Evolutionary conservation across 441 rosid species (phyloP).

Genomic region (Populus hybrid): DNA sequence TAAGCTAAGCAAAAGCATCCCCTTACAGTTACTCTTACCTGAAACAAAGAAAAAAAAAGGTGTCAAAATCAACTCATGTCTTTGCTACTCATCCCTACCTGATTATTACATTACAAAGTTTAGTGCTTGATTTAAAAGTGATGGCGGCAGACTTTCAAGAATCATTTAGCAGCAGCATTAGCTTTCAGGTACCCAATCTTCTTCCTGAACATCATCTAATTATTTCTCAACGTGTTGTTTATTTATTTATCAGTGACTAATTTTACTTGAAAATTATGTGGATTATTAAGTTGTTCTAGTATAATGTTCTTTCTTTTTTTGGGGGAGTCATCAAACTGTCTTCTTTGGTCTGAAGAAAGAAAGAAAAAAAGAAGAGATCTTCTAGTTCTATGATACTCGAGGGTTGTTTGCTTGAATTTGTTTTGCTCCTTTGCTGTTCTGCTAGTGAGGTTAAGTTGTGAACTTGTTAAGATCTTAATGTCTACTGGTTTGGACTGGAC

Average conservation of each 20-base stretch:
- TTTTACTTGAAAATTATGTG: not conserved
- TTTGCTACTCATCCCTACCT: not conserved
- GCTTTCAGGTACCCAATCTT: slow-evolving; percentile 45
- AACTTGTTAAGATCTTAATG: not conserved
- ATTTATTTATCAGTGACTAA: not conserved
- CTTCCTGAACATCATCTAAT: not conserved
- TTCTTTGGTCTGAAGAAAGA: too few relatives aligned
- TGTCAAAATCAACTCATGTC: not conserved
- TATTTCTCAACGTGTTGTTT: too few relatives aligned
- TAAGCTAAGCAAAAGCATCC: too few relatives aligned
- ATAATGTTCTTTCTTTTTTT: not conserved
- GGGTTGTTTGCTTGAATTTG: not conserved
- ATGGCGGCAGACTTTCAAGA: slow-evolving; percentile 71
- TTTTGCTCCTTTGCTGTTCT: not conserved
- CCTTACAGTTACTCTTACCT: too few relatives aligned
- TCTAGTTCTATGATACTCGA: not conserved
- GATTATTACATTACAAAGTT: not conserved
- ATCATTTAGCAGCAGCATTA: slow-evolving; percentile 24
- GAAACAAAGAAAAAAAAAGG: too few relatives aligned
- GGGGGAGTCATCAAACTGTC: not conserved
- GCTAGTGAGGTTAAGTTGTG: slow-evolving; percentile 1
- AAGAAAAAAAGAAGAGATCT: too few relatives aligned
- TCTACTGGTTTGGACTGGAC: slow-evolving; percentile 19
- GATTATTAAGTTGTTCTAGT: not conserved
- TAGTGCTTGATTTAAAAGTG: slow-evolving; percentile 13